Percentiles rank a stretch among this genome's conserved stretches.
These are phyloP conservation scores for Erodium texanum DNA, from an alignment of 441 rosid genomes.

Conservation along the genomic window DNA sequence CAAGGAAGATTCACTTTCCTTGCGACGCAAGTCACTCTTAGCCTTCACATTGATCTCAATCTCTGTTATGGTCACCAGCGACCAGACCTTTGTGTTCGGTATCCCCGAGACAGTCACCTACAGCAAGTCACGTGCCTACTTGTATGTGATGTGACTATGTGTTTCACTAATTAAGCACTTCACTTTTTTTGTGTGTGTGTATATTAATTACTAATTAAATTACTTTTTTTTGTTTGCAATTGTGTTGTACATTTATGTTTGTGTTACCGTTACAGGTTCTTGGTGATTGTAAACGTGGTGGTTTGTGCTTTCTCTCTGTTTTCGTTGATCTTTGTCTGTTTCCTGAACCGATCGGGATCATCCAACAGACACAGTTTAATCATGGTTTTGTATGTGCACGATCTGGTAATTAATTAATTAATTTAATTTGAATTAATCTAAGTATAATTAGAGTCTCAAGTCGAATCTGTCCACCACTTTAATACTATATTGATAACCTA, in stretches of 20 bases:
- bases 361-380: slow-evolving; percentile 18
- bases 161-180: neutral
- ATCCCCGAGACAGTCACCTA: slow-evolving; percentile 24
- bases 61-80: slow-evolving; percentile 28
- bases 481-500: too few species aligned
- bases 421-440: too few species aligned
- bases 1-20: slow-evolving; percentile 12
- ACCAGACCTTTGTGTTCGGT: slow-evolving; percentile 26
- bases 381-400: slow-evolving; percentile 31
- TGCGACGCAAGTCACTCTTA: slow-evolving; percentile 28
- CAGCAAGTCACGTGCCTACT: slow-evolving; percentile 33
- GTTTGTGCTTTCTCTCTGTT: slow-evolving; percentile 31
- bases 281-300: slow-evolving; percentile 31
- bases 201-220: too few species aligned
- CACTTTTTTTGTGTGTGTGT: too few species aligned
- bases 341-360: slow-evolving; percentile 22
- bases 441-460: too few species aligned
- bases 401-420: slow-evolving; percentile 33
- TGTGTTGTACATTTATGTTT: neutral
- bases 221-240: too few species aligned
- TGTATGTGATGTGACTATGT: too few species aligned
- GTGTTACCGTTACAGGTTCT: slow-evolving; percentile 29
- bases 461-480: too few species aligned
- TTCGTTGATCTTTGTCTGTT: slow-evolving; percentile 29
- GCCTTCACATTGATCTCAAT: slow-evolving; percentile 33